phyloP scores from a whole-genome alignment of 352 stramenopile species.

The Pythium monospermum region DNA sequence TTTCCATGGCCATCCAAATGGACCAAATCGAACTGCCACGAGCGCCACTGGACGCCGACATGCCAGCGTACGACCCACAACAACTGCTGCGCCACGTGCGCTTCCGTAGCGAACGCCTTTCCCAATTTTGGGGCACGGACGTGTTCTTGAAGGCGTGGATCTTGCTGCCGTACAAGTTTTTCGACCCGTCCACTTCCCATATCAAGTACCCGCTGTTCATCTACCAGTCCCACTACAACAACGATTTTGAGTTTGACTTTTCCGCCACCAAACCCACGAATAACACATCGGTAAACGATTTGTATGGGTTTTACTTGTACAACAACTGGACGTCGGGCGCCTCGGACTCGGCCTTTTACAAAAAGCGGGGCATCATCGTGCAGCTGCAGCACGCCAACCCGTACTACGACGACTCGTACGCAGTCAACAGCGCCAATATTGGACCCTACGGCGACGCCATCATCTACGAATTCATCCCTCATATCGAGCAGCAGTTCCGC shows the following conservation, averaged over 20 bases:
- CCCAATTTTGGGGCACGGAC: slow-evolving; percentile 64
- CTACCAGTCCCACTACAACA: slow-evolving; percentile 74
- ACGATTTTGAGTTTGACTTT: slow-evolving; percentile 59
- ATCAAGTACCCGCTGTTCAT: slow-evolving; percentile 69
- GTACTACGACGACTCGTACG: slow-evolving; percentile 81
- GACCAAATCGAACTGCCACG: slow-evolving; percentile 39
- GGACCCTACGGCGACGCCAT: slow-evolving; percentile 71
- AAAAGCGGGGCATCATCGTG: slow-evolving; percentile 67
- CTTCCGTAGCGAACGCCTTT: slow-evolving; percentile 56
- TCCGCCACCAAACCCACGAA: slow-evolving; percentile 24
- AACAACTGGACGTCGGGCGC: slow-evolving; percentile 65
- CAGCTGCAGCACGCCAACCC: slow-evolving; percentile 74
- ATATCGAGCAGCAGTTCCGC: slow-evolving; percentile 50
- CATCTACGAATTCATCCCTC: slow-evolving; percentile 73
- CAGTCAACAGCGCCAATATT: slow-evolving; percentile 72
- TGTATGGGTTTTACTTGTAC: slow-evolving; percentile 68
- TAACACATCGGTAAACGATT: slow-evolving; percentile 16
- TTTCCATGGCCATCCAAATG: slow-evolving; percentile 37
- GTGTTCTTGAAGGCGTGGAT: slow-evolving; percentile 69
- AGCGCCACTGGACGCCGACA: slow-evolving; percentile 24
- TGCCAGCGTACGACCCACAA: slow-evolving; percentile 23
- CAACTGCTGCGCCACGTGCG: slow-evolving; percentile 64
- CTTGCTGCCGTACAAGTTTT: slow-evolving; percentile 63
- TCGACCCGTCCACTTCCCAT: slow-evolving; percentile 36
- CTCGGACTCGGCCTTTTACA: slow-evolving; percentile 39